Evolutionary conservation across 2,329 filamentous ascomycete species (phyloP).

Genomic region (Capronia americana): DNA sequence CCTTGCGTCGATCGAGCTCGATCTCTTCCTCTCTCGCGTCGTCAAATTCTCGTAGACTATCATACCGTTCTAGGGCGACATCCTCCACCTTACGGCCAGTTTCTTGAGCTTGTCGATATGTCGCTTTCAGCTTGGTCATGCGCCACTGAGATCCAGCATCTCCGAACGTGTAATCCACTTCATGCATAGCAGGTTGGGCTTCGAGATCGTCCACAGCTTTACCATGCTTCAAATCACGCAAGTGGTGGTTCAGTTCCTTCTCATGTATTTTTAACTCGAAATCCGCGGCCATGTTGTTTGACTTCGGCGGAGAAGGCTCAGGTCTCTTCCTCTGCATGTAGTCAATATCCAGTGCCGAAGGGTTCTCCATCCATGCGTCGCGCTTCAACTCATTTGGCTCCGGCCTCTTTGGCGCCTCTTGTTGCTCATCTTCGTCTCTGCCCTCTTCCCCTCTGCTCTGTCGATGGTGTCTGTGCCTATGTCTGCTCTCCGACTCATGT

Average conservation of each 20-base stretch:
- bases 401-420: constrained; percentile 41
- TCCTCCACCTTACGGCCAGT: constrained; percentile 76
- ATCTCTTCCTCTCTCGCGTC: constrained; percentile 89
- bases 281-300: constrained; percentile 58
- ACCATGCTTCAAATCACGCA: constrained; percentile 64
- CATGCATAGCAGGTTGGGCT: constrained; percentile 57
- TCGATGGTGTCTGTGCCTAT: constrained; percentile 40
- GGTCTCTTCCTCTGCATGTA: constrained; percentile 66
- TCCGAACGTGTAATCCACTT: constrained; percentile 83
- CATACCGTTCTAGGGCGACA: constrained; percentile 81
- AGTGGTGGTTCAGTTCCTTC: constrained; percentile 78
- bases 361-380: constrained; percentile 94
- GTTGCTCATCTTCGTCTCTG: constrained; percentile 32
- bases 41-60: constrained; percentile 82
- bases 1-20: constrained; percentile 82
- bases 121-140: constrained; percentile 90
- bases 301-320: constrained; percentile 51
- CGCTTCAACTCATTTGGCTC: constrained; percentile 60
- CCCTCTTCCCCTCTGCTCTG: constrained; percentile 42
- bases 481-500: constrained; percentile 41
- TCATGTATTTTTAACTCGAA: constrained; percentile 76
- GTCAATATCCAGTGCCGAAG: constrained; percentile 80
- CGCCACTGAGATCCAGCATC: constrained; percentile 91
- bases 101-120: constrained; percentile 80
- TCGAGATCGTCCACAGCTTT: constrained; percentile 60